Evolutionary conservation across 2,329 filamentous ascomycete species (phyloP).

Genomic region (Talaromyces sp.): DNA sequence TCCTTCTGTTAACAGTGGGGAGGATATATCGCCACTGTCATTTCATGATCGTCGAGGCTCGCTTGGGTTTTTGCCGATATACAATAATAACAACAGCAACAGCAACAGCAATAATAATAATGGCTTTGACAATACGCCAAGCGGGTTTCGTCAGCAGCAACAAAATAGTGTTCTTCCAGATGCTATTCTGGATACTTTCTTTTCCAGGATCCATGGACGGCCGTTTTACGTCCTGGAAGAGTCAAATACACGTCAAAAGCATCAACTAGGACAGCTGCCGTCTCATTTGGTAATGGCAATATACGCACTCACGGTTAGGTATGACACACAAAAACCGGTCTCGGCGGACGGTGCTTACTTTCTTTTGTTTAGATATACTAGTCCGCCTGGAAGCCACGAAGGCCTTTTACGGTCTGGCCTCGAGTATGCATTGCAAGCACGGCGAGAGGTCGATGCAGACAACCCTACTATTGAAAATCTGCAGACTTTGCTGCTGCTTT

Average conservation of each 20-base stretch:
- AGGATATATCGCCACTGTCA: constrained; percentile 13
- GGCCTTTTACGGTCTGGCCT: constrained; percentile 64
- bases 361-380: constrained; percentile 56
- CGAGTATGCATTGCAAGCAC: constrained; percentile 66
- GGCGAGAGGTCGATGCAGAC: constrained; percentile 68
- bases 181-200: constrained; percentile 70
- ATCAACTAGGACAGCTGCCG: constrained; percentile 63
- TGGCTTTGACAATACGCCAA: constrained; percentile 14
- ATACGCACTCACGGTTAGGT: constrained; percentile 58
- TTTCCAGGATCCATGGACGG: constrained; percentile 72
- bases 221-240: constrained; percentile 80
- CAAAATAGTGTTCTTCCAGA: constrained; percentile 49
- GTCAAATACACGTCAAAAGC: constrained; percentile 63
- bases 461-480: constrained; percentile 74
- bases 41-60: constrained; percentile 14
- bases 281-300: constrained; percentile 49
- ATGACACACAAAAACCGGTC: constrained; percentile 16
- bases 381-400: constrained; percentile 62
- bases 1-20: constrained; percentile 2
- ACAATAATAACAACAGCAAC: not conserved
- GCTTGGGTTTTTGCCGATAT: constrained; percentile 14
- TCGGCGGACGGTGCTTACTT: constrained; percentile 15
- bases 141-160: constrained; percentile 15
- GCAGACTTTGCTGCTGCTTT: constrained; percentile 69
- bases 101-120: not conserved